These are phyloP conservation scores for Glebionis coronaria DNA, from an alignment of 129 eudicot species.

Conservation along the genomic window DNA sequence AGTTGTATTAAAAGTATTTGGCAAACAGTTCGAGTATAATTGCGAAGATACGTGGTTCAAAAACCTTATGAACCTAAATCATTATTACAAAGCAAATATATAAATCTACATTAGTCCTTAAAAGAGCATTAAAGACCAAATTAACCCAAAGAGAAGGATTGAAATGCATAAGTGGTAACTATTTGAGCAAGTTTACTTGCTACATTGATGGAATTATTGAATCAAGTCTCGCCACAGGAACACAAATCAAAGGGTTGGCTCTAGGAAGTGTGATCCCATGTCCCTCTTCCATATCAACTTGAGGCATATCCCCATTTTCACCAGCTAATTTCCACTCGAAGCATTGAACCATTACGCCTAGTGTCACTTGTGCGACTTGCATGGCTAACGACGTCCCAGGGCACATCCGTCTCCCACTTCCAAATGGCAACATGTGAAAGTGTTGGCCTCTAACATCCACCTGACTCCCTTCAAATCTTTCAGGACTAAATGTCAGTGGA, in stretches of 20 bases:
- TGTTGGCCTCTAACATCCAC: conserved; percentile 71
- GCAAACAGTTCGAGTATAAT: too few species aligned
- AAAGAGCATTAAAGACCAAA: background rate
- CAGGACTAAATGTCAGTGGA: conserved; percentile 47
- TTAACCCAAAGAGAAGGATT: background rate
- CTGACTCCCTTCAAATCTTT: conserved; percentile 39
- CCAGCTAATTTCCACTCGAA: conserved; percentile 60
- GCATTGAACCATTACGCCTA: conserved; percentile 62
- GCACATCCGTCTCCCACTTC: conserved; percentile 68
- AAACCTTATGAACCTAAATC: too few species aligned
- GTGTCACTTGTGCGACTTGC: conserved; percentile 46
- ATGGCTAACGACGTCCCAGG: conserved; percentile 58
- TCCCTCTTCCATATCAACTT: conserved; percentile 64
- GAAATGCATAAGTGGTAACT: background rate
- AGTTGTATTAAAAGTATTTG: too few species aligned
- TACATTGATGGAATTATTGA: background rate
- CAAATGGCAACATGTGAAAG: conserved; percentile 60
- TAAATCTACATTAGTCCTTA: too few species aligned
- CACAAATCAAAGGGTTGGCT: conserved; percentile 60
- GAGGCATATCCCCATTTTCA: conserved; percentile 18
- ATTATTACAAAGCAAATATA: too few species aligned
- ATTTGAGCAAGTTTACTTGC: background rate
- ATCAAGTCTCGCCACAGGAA: conserved; percentile 47
- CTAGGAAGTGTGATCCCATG: conserved; percentile 62
- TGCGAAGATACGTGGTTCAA: too few species aligned